Conservation (phyloP, 176 grass and related monocot species). For the Avena insularis region DNA sequence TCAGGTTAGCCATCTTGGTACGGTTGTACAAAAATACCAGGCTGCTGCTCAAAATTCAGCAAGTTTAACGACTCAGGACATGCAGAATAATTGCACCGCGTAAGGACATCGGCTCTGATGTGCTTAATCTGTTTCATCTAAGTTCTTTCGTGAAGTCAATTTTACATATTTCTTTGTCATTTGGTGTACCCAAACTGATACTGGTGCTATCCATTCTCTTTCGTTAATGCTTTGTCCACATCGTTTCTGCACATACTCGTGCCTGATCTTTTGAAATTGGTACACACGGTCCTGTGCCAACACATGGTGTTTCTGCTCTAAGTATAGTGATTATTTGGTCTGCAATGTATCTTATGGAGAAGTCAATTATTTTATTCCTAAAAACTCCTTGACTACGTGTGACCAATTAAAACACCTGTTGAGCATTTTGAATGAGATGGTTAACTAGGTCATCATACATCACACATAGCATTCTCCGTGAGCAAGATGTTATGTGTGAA, state of each 20-base stretch:
- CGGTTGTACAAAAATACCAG: constrained; percentile 91
- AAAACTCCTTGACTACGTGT: not conserved
- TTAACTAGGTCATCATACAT: constrained; percentile 4
- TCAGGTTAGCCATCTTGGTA: constrained; percentile 86
- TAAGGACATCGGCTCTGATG: constrained; percentile 54
- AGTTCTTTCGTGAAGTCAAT: constrained; percentile 32
- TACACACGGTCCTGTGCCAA: not conserved
- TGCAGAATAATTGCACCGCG: constrained; percentile 98
- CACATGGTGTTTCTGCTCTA: not conserved
- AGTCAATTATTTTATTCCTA: not conserved
- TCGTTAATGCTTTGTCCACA: constrained; percentile 28
- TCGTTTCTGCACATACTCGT: constrained; percentile 3
- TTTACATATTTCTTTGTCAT: constrained; percentile 34
- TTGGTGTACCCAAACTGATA: constrained; percentile 5
- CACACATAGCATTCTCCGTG: not conserved
- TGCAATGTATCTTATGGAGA: constrained; percentile 12
- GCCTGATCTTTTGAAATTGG: constrained; percentile 28
- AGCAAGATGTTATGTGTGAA: not conserved
- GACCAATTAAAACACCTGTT: not conserved
- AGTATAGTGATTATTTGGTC: not conserved
- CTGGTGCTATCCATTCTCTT: constrained; percentile 15
- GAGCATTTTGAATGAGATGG: constrained; percentile 6
- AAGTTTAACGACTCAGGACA: constrained; percentile 72
- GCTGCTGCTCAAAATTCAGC: constrained; percentile 77
- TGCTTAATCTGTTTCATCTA: constrained; percentile 13